Percentiles rank a stretch among this genome's conserved stretches.
phyloP scores from a whole-genome alignment of 768 basidiomycete genomes.

The Suillus tomentosus region DNA sequence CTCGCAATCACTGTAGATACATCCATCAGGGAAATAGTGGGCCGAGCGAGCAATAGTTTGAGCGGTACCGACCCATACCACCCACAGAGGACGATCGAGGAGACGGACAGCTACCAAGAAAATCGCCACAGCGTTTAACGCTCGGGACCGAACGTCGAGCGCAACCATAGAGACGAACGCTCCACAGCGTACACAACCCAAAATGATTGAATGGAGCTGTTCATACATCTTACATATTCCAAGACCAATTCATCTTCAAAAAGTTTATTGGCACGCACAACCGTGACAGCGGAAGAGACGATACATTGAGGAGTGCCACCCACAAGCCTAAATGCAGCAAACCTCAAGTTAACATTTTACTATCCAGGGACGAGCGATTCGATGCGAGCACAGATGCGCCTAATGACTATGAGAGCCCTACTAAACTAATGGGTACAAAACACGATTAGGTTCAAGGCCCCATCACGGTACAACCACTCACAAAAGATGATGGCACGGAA shows the following conservation, averaged over 20 bases:
- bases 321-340: constrained; percentile 22
- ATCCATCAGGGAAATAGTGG: constrained; percentile 22
- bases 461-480: constrained; percentile 15
- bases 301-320: constrained; percentile 2
- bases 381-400: constrained; percentile 22
- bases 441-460: background rate
- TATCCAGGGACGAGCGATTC: constrained; percentile 16
- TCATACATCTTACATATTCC: constrained; percentile 15
- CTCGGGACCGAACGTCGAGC: constrained; percentile 31
- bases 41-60: constrained; percentile 14
- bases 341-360: constrained; percentile 4
- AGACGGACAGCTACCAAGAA: background rate
- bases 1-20: constrained; percentile 18
- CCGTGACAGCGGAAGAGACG: constrained; percentile 19
- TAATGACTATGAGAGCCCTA: constrained; percentile 24
- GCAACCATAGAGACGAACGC: constrained; percentile 25
- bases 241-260: background rate
- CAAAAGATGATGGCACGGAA: constrained; percentile 26
- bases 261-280: constrained; percentile 20
- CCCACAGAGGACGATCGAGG: constrained; percentile 27
- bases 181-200: constrained; percentile 15
- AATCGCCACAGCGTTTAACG: constrained; percentile 3
- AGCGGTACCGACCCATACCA: constrained; percentile 23
- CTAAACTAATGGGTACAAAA: constrained; percentile 17
- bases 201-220: constrained; percentile 1